Evolutionary conservation across 2,329 filamentous ascomycete species (phyloP).

Genomic region (Ampelomyces quisqualis): DNA sequence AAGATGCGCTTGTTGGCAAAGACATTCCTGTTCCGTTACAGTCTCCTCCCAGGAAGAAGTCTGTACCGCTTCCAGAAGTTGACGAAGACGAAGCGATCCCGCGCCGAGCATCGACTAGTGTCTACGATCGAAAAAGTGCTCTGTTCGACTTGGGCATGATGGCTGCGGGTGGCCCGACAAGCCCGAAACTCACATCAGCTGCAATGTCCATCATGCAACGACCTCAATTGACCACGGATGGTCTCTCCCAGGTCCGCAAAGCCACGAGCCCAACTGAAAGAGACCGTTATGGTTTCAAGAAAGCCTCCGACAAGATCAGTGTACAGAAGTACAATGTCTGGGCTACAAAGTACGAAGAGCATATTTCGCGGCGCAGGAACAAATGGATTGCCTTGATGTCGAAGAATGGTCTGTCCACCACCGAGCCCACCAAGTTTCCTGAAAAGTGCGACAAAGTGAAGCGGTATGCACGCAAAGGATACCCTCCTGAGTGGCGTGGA

Average conservation of each 20-base stretch:
- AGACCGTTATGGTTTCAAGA: constrained; percentile 91
- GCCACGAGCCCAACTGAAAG: constrained; percentile 49
- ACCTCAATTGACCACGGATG: constrained; percentile 3
- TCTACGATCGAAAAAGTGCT: constrained; percentile 37
- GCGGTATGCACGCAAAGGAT: constrained; percentile 87
- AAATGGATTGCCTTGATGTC: constrained; percentile 82
- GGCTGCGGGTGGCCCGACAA: constrained; percentile 8
- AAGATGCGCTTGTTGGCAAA: constrained; percentile 12
- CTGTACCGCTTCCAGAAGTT: constrained; percentile 35
- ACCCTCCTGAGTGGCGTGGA: constrained; percentile 91
- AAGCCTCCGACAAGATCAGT: constrained; percentile 76
- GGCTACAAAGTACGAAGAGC: constrained; percentile 72
- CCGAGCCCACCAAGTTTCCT: constrained; percentile 75
- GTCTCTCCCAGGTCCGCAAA: constrained; percentile 18
- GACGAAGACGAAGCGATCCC: constrained; percentile 39
- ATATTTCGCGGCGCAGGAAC: constrained; percentile 69
- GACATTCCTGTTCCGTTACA: constrained; percentile 11
- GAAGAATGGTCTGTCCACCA: constrained; percentile 71
- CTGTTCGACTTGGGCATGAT: constrained; percentile 30
- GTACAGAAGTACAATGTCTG: constrained; percentile 78
- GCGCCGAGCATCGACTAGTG: constrained; percentile 39
- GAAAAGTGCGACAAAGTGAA: constrained; percentile 80
- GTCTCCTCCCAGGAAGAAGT: constrained; percentile 26
- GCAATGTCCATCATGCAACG: not conserved
- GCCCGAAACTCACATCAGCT: constrained; percentile 10